phyloP scores from a whole-genome alignment of 495 filamentous ascomycete genomes.

The Aspergillus haitiensis region DNA sequence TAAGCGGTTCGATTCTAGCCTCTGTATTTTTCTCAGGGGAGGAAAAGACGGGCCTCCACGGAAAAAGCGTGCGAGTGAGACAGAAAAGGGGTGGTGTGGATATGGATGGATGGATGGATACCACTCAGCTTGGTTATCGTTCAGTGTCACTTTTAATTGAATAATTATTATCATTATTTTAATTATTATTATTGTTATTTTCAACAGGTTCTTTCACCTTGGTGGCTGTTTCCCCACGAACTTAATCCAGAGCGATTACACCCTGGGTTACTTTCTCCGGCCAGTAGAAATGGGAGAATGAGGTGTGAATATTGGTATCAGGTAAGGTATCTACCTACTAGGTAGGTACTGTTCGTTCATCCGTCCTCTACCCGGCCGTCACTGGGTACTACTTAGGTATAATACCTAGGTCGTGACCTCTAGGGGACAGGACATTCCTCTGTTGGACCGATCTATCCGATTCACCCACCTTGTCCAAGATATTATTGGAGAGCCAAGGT shows the following conservation, averaged over 20 bases:
- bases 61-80: background rate
- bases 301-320: too few species aligned
- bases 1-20: too few species aligned
- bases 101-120: too few species aligned
- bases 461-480: background rate
- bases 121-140: too few species aligned
- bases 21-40: background rate
- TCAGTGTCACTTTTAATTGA: background rate
- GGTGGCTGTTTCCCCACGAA: conserved; percentile 4
- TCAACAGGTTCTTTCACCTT: background rate
- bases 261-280: background rate
- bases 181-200: too few species aligned
- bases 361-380: too few species aligned
- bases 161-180: too few species aligned
- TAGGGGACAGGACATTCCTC: background rate
- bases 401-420: too few species aligned
- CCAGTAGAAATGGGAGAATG: background rate
- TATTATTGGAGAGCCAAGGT: conserved; percentile 10
- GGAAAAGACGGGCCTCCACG: background rate
- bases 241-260: background rate
- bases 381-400: too few species aligned
- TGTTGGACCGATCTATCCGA: background rate
- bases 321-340: too few species aligned
- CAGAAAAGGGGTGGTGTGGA: background rate
- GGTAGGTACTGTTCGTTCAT: background rate